These are phyloP conservation scores for Microdochium bolleyi DNA, from an alignment of 2,329 filamentous ascomycete species.

Conservation along the genomic window DNA sequence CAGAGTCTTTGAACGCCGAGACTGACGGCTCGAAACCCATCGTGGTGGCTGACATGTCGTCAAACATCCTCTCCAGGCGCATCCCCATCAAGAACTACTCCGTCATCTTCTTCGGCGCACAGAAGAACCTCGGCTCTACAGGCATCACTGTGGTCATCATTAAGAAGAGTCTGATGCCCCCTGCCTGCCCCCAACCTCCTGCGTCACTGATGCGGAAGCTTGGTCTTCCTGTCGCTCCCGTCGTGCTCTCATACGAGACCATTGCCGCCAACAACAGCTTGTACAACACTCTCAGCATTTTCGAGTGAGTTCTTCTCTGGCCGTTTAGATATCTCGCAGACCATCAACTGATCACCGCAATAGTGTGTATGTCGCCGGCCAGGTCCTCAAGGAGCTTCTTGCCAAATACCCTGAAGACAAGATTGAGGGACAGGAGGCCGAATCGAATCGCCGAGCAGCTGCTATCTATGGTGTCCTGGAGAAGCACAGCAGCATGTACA, in stretches of 20 bases:
- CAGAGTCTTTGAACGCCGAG: constrained; percentile 50
- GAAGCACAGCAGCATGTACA: constrained; percentile 63
- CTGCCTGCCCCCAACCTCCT: constrained; percentile 55
- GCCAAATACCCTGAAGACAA: constrained; percentile 51
- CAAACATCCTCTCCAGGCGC: constrained; percentile 79
- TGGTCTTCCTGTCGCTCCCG: constrained; percentile 68
- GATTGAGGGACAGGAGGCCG: constrained; percentile 66
- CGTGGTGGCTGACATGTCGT: constrained; percentile 88
- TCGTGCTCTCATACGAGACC: constrained; percentile 74
- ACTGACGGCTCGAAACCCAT: constrained; percentile 59
- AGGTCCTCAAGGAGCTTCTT: constrained; percentile 74
- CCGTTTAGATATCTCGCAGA: background rate
- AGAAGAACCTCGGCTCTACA: constrained; percentile 86
- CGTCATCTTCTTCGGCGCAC: constrained; percentile 83
- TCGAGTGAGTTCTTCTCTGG: constrained; percentile 48
- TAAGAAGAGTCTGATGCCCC: constrained; percentile 71
- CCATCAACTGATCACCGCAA: constrained; percentile 1
- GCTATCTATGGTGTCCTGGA: constrained; percentile 75
- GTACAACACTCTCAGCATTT: constrained; percentile 94
- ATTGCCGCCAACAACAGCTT: constrained; percentile 90
- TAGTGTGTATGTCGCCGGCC: constrained; percentile 82
- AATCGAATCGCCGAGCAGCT: constrained; percentile 67
- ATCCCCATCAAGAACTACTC: constrained; percentile 75
- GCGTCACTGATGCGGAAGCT: constrained; percentile 65
- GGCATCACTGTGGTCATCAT: constrained; percentile 83